These are phyloP conservation scores for Eucalyptus globulus DNA, from an alignment of 345 rosid genomes.

Conservation along the genomic window DNA sequence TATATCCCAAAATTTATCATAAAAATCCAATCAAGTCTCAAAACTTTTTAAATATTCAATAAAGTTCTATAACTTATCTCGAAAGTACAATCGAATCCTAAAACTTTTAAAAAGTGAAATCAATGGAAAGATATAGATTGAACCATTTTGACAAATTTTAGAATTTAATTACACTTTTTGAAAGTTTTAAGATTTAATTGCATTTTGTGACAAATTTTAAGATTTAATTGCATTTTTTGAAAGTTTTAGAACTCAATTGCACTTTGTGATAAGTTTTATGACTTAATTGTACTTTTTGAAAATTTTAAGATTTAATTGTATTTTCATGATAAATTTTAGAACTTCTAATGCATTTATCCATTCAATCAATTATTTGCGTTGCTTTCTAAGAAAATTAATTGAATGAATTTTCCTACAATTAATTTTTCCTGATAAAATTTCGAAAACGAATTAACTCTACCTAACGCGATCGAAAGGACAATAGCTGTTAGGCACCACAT, in stretches of 20 bases:
- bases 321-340: fast-evolving
- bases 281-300: fast-evolving
- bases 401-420: background rate
- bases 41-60: fast-evolving
- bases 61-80: fast-evolving
- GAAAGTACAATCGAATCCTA: fast-evolving
- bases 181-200: fast-evolving
- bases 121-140: fast-evolving
- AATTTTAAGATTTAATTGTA: fast-evolving
- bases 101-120: fast-evolving
- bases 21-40: fast-evolving
- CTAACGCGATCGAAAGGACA: no score
- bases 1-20: fast-evolving
- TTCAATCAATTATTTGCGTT: fast-evolving
- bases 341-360: fast-evolving
- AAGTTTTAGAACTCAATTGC: fast-evolving
- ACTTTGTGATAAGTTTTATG: fast-evolving
- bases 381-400: background rate
- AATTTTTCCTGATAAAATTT: background rate
- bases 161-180: fast-evolving
- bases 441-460: background rate
- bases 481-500: fast-evolving
- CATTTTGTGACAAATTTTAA: fast-evolving
- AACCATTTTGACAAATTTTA: fast-evolving
- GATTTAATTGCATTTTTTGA: no score